Evolutionary conservation across 2,329 filamentous ascomycete genomes (phyloP).

Genomic region (Aspergillus brunneoviolaceus): DNA sequence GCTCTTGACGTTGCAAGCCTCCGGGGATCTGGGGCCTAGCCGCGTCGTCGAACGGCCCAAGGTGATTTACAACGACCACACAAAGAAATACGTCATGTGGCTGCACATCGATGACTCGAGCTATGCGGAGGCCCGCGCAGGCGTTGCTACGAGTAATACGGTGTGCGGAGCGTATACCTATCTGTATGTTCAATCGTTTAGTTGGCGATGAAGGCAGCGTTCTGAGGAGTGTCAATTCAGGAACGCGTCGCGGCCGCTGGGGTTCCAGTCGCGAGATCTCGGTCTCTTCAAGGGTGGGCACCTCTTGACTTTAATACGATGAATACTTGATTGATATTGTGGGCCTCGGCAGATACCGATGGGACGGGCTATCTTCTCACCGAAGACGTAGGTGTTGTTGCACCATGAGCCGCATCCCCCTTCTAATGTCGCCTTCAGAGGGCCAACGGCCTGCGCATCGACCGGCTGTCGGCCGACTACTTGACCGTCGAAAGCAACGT

Average conservation of each 20-base stretch:
- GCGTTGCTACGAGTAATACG: conserved; percentile 59
- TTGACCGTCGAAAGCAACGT: conserved; percentile 51
- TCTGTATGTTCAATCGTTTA: conserved; percentile 7
- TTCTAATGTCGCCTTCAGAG: conserved; percentile 8
- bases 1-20: conserved; percentile 54
- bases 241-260: conserved; percentile 45
- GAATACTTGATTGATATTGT: neutral
- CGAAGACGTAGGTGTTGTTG: conserved; percentile 53
- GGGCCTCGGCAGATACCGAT: conserved; percentile 49
- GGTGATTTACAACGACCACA: conserved; percentile 66
- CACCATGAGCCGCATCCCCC: too few species aligned
- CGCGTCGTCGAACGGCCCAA: conserved; percentile 68
- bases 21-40: conserved; percentile 60
- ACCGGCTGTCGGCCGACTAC: conserved; percentile 52
- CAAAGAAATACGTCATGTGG: conserved; percentile 65
- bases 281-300: conserved; percentile 54
- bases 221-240: neutral
- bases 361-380: conserved; percentile 62
- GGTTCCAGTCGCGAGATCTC: conserved; percentile 57
- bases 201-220: too few species aligned
- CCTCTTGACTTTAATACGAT: neutral
- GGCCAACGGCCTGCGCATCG: conserved; percentile 16
- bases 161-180: conserved; percentile 63
- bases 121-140: conserved; percentile 65
- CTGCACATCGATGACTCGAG: conserved; percentile 64